Evolutionary conservation across 441 rosid species (phyloP).

Genomic region (Gossypium davidsonii): DNA sequence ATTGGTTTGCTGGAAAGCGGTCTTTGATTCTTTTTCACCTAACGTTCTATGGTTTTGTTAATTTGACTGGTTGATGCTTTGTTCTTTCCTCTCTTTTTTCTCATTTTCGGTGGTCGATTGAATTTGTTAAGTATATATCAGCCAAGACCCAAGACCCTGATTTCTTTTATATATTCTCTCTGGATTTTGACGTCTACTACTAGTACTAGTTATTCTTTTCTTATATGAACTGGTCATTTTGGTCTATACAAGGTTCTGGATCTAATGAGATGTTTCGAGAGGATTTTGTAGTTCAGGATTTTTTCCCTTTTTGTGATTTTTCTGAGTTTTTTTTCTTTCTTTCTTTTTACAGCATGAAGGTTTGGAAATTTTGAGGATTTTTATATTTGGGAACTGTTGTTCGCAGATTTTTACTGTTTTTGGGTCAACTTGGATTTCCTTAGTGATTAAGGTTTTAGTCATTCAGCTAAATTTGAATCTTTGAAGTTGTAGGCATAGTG

Average conservation of each 20-base stretch:
- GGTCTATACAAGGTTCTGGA: not conserved
- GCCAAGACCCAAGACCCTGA: not conserved
- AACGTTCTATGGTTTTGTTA: slow-evolving; percentile 4
- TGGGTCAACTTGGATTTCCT: slow-evolving; percentile 6
- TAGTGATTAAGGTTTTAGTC: slow-evolving; percentile 8
- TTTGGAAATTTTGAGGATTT: slow-evolving; percentile 8
- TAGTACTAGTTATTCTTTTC: not conserved
- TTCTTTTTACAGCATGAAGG: not conserved
- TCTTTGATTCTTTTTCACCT: not conserved
- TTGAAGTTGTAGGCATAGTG: slow-evolving; percentile 1
- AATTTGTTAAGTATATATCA: not conserved
- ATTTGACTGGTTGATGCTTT: slow-evolving; percentile 14
- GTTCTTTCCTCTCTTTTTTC: not conserved
- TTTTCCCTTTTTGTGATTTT: not conserved
- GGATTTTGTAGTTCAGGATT: not conserved
- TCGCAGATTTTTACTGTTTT: slow-evolving; percentile 14
- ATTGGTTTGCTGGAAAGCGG: not conserved
- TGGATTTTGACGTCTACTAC: slow-evolving; percentile 2
- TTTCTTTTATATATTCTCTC: not conserved
- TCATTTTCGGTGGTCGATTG: not conserved
- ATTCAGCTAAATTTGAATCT: slow-evolving; percentile 3
- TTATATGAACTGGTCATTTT: not conserved
- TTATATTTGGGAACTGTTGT: slow-evolving; percentile 7
- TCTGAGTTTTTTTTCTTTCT: not conserved
- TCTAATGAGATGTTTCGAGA: not conserved